Base-by-base conservation (phyloP, 169 alveolate species). In the Plasmodium coatneyi region DNA sequence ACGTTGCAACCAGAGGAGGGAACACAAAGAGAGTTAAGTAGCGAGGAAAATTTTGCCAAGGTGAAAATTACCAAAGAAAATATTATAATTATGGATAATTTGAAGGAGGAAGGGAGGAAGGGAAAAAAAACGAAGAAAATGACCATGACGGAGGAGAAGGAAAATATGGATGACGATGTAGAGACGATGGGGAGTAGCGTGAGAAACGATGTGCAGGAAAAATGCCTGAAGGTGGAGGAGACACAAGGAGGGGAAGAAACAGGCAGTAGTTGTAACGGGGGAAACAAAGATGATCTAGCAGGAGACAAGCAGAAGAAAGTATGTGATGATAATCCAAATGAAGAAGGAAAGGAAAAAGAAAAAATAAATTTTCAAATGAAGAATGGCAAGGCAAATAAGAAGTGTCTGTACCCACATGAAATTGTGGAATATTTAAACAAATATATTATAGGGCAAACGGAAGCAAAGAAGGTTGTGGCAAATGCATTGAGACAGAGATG, bases 381-480 rank as follows among this genome's bases (percentile, higher is more conserved):
- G 43, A 41, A 34, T 46, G 66, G n/a, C 3, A 71, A 76, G 32
- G 34, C 16, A 7, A 92, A 60, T 25, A 84, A 86, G 71, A 89
- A 87, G 22, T 76, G 86, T 39, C 49, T 94, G 66, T 84, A 92
- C 41, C 97, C 97, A 0, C 93, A 80, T 16, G 96, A 93, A 56
- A 93, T 96, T 52, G 97, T 94, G 14, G 94, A 49, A n/a, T 95
- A 96, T 32, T 91, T 96, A 36, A 93, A 96, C 74, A 92, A 95
- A 46, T 95, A 95, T 92, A 97, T 97, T 28, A 90, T 97, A 46
- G 98, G 98, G 3, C 97, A 97, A 93, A 90, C 83, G 1, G 96
- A 97, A 71, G 98, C 98, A 3, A 97, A 97, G 87, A 95, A 95
- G 43, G 97, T 98, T 0, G 97, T 97, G 2, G 97, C 98, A 19